These are phyloP conservation scores for Suillus plorans DNA, from an alignment of 768 basidiomycete species.

Conservation along the genomic window DNA sequence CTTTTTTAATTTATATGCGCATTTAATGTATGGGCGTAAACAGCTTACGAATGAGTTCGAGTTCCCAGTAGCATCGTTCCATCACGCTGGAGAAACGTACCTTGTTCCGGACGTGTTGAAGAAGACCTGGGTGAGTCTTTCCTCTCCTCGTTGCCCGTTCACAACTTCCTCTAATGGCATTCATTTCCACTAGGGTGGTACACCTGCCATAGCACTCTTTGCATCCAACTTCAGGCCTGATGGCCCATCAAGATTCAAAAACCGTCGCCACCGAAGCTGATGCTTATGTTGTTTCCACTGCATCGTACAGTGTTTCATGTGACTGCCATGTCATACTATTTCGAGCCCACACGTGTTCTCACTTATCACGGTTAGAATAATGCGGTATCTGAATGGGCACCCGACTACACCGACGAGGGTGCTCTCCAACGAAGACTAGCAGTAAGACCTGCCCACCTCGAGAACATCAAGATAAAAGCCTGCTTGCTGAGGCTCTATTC, in stretches of 20 bases:
- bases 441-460: too few relatives aligned
- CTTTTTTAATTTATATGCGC: not conserved
- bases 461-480: too few relatives aligned
- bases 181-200: slow-evolving; percentile 43
- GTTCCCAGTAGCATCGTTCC: slow-evolving; percentile 75
- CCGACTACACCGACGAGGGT: too few relatives aligned
- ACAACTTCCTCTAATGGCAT: not conserved
- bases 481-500: too few relatives aligned
- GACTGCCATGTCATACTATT: not conserved
- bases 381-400: too few relatives aligned
- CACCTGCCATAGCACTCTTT: slow-evolving; percentile 82
- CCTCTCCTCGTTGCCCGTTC: not conserved
- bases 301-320: too few relatives aligned
- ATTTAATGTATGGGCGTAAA: not conserved
- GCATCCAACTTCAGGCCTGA: slow-evolving; percentile 53
- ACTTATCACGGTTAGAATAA: too few relatives aligned
- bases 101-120: slow-evolving; percentile 78
- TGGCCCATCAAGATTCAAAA: too few relatives aligned
- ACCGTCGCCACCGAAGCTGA: too few relatives aligned
- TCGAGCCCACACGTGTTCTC: too few relatives aligned
- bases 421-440: too few relatives aligned
- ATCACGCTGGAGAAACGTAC: slow-evolving; percentile 81
- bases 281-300: too few relatives aligned
- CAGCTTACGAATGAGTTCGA: slow-evolving; percentile 84
- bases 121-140: slow-evolving; percentile 52